These are phyloP conservation scores for Wickerhamiella australiensis DNA, from an alignment of 805 yeast species.

Conservation along the genomic window DNA sequence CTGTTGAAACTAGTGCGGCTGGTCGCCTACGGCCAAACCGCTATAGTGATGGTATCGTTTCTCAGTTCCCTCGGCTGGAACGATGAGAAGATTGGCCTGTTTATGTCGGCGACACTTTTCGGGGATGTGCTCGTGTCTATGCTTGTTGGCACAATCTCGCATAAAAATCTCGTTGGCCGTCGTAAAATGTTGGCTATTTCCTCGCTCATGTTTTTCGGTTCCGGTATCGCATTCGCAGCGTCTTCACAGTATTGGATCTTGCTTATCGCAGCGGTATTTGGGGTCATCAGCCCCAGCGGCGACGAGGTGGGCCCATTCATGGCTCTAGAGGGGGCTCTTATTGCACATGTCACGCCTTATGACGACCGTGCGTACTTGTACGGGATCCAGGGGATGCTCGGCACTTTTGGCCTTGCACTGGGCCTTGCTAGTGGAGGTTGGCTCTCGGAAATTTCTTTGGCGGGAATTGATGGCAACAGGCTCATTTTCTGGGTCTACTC, in stretches of 20 bases:
- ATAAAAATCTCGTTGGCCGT: slow-evolving; percentile 43
- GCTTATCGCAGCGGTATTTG: slow-evolving; percentile 60
- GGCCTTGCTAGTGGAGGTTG: slow-evolving; percentile 60
- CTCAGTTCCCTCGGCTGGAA: slow-evolving; percentile 43
- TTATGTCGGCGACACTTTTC: slow-evolving; percentile 67
- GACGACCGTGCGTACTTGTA: slow-evolving; percentile 50
- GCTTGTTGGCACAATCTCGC: slow-evolving; percentile 65
- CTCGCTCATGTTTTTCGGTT: slow-evolving; percentile 48
- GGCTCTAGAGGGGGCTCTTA: slow-evolving; percentile 69
- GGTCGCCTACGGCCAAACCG: slow-evolving; percentile 65
- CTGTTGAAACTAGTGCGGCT: slow-evolving; percentile 56
- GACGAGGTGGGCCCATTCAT: slow-evolving; percentile 87
- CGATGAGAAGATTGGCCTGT: slow-evolving; percentile 54
- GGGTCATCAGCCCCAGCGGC: slow-evolving; percentile 82
- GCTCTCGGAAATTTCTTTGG: slow-evolving; percentile 33
- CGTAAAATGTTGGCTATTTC: slow-evolving; percentile 53
- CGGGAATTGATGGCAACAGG: slow-evolving; percentile 34
- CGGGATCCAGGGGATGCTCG: slow-evolving; percentile 60
- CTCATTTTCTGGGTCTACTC: slow-evolving; percentile 47
- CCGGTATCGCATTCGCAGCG: slow-evolving; percentile 56
- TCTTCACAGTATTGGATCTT: slow-evolving; percentile 43
- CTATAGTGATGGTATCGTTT: slow-evolving; percentile 62
- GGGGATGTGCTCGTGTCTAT: slow-evolving; percentile 72
- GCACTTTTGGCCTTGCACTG: slow-evolving; percentile 59
- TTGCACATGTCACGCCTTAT: slow-evolving; percentile 55